Base-by-base conservation (phyloP, 2,329 filamentous ascomycete species). In the Epichloe hybrida region DNA sequence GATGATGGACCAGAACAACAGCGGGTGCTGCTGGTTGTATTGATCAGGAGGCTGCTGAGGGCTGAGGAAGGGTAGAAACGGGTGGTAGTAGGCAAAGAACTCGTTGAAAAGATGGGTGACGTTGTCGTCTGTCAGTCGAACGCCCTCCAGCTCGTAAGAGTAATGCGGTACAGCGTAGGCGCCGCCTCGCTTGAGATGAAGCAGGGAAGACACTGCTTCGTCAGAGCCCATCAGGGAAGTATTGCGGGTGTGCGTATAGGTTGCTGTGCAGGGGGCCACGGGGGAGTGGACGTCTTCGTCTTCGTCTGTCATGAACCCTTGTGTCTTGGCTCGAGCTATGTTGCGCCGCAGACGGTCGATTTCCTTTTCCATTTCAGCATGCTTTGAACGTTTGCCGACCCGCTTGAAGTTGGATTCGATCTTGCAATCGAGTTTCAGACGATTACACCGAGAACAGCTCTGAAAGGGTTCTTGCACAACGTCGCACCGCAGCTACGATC, bases 331-430 rank as follows among this genome's bases (percentile, higher is more conserved):
- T 55, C 75, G 72, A 51, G 77, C 70, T 54, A 86, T 72, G 59
- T 74, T 79, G 44, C 80, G 76, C 49, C 81, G 77, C 57, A 84
- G 68, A 55, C 73, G 79, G 52, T 87, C 84, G 61, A 90, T 86
- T 66, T 90, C 84, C 68, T 82, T 85, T 64, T 88, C 86, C 85
- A 90, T 90, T 68, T 90, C 86, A 60, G 86, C 86, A 66, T 91
- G 86, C 64, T 87, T 86, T 56, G 81, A 86, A 41, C 86, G 79
- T 72, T 93, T 93, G 55, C 86, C 84, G 17, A 90, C 74, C 58
- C 86, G 82, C 74, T 89, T 90, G 70, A 91, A 91, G 66, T 89
- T 88, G 61, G 84, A 86, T 66, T 91, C 86, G 66, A 93, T 91
- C 66, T 88, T 87, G 74, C 87, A 93, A 54, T 83, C 79, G 54